Conservation (phyloP, 2,329 filamentous ascomycete genomes). For the Fusarium udum region DNA sequence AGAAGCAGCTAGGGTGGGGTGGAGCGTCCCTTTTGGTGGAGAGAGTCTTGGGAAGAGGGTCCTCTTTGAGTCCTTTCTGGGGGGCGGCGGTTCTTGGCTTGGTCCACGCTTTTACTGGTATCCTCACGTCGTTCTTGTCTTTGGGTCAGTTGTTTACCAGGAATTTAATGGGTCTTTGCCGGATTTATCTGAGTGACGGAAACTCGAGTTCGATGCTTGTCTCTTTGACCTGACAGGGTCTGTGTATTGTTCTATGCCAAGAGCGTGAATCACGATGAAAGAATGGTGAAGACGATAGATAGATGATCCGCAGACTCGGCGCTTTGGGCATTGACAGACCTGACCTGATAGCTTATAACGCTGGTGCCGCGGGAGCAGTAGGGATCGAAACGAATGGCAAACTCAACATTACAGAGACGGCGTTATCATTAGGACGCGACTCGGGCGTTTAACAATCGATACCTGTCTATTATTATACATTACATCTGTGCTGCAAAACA, state of each 20-base stretch:
- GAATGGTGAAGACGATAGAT: not conserved
- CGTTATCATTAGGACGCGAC: not conserved
- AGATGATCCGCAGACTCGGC: slow-evolving; percentile 15
- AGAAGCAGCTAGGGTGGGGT: slow-evolving; percentile 28
- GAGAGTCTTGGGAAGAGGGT: slow-evolving; percentile 29
- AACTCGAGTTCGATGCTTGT: slow-evolving; percentile 34
- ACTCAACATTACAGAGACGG: not conserved
- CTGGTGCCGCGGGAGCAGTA: slow-evolving; percentile 1
- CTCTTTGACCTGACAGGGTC: slow-evolving; percentile 18
- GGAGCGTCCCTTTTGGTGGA: slow-evolving; percentile 33
- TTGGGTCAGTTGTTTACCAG: slow-evolving; percentile 33
- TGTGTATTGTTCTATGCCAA: slow-evolving; percentile 16
- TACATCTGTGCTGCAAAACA: not conserved
- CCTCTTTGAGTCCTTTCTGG: slow-evolving; percentile 33
- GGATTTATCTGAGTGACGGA: slow-evolving; percentile 19
- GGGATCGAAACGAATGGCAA: slow-evolving; percentile 11
- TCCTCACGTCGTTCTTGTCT: slow-evolving; percentile 28
- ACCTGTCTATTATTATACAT: slow-evolving; percentile 4
- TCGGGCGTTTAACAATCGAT: slow-evolving; percentile 11
- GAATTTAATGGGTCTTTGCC: slow-evolving; percentile 29
- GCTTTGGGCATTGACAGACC: slow-evolving; percentile 13
- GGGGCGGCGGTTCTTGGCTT: slow-evolving; percentile 20
- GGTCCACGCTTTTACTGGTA: slow-evolving; percentile 10
- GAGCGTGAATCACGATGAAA: slow-evolving; percentile 33
- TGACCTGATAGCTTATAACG: slow-evolving; percentile 10